Conservation (phyloP, 805 yeast species). For the Metahyphopichia silvanorum region DNA sequence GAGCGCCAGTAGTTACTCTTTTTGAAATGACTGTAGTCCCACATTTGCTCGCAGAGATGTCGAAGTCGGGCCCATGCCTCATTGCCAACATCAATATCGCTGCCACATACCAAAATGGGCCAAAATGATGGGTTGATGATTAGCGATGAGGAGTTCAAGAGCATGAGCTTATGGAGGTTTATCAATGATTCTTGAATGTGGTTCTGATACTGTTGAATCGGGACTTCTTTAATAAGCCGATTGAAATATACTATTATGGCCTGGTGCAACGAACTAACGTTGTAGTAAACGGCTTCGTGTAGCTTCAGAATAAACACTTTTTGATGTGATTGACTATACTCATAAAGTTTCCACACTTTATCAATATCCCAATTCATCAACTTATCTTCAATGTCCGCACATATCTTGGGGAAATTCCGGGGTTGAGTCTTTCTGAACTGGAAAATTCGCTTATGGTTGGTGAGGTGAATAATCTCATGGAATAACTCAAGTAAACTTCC, state of each 20-base stretch:
- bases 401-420: slow-evolving; percentile 51
- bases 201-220: slow-evolving; percentile 30
- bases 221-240: slow-evolving; percentile 43
- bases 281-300: slow-evolving; percentile 41
- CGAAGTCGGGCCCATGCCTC: not conserved
- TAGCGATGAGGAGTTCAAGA: slow-evolving; percentile 11
- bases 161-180: slow-evolving; percentile 28
- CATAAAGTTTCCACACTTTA: slow-evolving; percentile 37
- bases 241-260: slow-evolving; percentile 42
- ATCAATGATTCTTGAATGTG: slow-evolving; percentile 30
- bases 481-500: slow-evolving; percentile 42
- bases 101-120: slow-evolving; percentile 43
- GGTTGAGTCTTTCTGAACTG: slow-evolving; percentile 37
- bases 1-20: slow-evolving; percentile 50
- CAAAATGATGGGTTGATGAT: slow-evolving; percentile 44
- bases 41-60: slow-evolving; percentile 16
- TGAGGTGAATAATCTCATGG: slow-evolving; percentile 41
- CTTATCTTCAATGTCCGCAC: slow-evolving; percentile 53
- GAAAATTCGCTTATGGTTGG: slow-evolving; percentile 53
- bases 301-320: slow-evolving; percentile 29
- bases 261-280: slow-evolving; percentile 37
- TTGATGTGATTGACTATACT: slow-evolving; percentile 5
- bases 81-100: slow-evolving; percentile 12
- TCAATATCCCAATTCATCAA: slow-evolving; percentile 44
- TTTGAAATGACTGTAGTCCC: slow-evolving; percentile 22